These are phyloP conservation scores for Aspergillus novoparasiticus DNA, from an alignment of 2,329 filamentous ascomycete genomes.

Conservation along the genomic window DNA sequence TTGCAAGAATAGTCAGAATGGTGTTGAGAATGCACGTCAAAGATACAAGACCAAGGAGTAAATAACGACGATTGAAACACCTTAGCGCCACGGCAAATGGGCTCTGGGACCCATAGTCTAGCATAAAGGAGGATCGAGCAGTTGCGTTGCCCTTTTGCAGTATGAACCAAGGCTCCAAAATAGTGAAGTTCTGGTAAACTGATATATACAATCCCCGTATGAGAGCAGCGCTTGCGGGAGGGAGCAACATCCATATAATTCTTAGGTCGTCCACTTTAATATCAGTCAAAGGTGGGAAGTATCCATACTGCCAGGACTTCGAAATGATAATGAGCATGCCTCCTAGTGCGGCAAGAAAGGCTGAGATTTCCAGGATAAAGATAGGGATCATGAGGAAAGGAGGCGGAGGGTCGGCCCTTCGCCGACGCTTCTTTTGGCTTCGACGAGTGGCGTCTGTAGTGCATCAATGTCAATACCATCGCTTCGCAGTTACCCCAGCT, in stretches of 20 bases:
- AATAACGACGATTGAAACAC: constrained; percentile 8
- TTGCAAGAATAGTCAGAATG: constrained; percentile 6
- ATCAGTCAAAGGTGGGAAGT: constrained; percentile 4
- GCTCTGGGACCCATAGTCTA: constrained; percentile 11
- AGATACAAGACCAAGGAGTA: constrained; percentile 9
- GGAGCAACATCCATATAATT: constrained; percentile 5
- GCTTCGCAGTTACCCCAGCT: too few relatives aligned
- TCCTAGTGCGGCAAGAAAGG: constrained; percentile 5
- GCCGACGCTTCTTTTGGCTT: neutral
- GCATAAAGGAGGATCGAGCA: constrained; percentile 8
- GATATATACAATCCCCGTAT: constrained; percentile 11
- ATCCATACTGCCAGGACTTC: constrained; percentile 5
- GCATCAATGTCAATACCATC: neutral
- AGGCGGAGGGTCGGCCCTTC: constrained; percentile 7
- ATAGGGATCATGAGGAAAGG: constrained; percentile 13
- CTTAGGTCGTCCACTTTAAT: neutral
- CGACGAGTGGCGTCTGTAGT: neutral
- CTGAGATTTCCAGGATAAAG: constrained; percentile 4
- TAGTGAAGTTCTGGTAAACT: constrained; percentile 10
- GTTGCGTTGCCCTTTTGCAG: constrained; percentile 9
- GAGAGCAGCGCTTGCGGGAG: constrained; percentile 4
- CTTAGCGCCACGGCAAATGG: constrained; percentile 8
- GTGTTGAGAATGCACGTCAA: constrained; percentile 12
- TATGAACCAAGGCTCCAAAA: constrained; percentile 12
- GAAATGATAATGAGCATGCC: constrained; percentile 5